Percentiles rank a stretch among this genome's conserved stretches.
phyloP scores from a whole-genome alignment of 2,329 filamentous ascomycete species.

The Ophiostoma pallidulum region DNA sequence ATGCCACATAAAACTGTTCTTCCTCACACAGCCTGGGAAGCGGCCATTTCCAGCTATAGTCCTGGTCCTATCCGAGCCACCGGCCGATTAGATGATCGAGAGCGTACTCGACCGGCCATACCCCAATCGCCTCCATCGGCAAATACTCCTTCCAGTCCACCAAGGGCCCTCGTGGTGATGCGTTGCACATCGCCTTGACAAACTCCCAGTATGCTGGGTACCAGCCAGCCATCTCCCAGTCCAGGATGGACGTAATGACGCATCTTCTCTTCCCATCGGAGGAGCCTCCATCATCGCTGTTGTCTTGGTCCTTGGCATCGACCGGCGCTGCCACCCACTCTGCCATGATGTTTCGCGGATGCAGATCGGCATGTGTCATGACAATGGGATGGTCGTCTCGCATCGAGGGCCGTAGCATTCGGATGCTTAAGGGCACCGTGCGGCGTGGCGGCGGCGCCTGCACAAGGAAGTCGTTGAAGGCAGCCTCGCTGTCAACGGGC shows the following conservation, averaged over 20 bases:
- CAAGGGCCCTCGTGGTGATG: background rate
- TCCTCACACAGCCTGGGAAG: too few relatives aligned
- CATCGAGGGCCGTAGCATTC: slow-evolving; percentile 3
- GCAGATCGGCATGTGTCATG: slow-evolving; percentile 14
- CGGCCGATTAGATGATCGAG: slow-evolving; percentile 3
- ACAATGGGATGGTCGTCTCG: slow-evolving; percentile 2
- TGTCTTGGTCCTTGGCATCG: too few relatives aligned
- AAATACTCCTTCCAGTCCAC: background rate
- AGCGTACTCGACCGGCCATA: slow-evolving; percentile 3
- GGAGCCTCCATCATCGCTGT: too few relatives aligned
- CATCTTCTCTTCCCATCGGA: too few relatives aligned
- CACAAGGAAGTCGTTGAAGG: background rate
- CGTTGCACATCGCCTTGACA: background rate
- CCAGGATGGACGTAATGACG: slow-evolving; percentile 7
- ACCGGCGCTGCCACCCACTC: background rate
- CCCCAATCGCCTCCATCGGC: slow-evolving; percentile 2
- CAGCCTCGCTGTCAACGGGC: background rate
- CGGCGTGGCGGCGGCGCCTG: background rate
- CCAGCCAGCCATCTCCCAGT: slow-evolving; percentile 13
- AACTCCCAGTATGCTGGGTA: slow-evolving; percentile 10
- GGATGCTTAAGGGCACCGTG: background rate
- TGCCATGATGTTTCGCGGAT: slow-evolving; percentile 14
- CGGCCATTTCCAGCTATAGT: too few relatives aligned
- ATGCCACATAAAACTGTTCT: too few relatives aligned
- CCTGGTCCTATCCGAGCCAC: slow-evolving; percentile 8